These are phyloP conservation scores for Microbotryomycetes sp. DNA, from an alignment of 1,284 basidiomycete genomes.

Conservation along the genomic window DNA sequence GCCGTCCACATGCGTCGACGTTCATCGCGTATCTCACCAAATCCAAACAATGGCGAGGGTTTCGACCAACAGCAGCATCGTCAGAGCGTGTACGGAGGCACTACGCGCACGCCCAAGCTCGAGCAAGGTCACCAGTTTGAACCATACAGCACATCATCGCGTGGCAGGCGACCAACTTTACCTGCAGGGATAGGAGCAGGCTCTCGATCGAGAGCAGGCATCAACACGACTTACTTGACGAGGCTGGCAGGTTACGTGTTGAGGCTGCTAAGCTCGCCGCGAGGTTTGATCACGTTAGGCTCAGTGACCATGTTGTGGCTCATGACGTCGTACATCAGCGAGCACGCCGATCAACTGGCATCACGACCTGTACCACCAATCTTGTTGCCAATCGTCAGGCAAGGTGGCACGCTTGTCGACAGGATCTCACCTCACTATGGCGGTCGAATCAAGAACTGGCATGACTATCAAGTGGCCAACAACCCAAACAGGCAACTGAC, in stretches of 20 bases:
- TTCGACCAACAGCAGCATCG: background rate
- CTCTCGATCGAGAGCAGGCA: background rate
- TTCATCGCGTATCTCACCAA: background rate
- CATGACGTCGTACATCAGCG: slow-evolving; percentile 6
- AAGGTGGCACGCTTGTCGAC: slow-evolving; percentile 20
- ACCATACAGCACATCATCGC: background rate
- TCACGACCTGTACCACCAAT: slow-evolving; percentile 18
- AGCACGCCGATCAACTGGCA: slow-evolving; percentile 13
- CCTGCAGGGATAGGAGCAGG: too few species aligned
- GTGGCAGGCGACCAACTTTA: background rate
- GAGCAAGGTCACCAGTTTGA: slow-evolving; percentile 2
- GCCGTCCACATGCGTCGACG: background rate
- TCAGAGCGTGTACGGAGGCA: slow-evolving; percentile 4
- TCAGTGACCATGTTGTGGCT: slow-evolving; percentile 6
- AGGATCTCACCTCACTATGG: slow-evolving; percentile 25
- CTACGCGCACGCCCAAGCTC: slow-evolving; percentile 9
- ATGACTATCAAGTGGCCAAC: slow-evolving; percentile 24
- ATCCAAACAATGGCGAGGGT: background rate
- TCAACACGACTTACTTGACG: background rate
- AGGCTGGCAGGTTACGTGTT: background rate
- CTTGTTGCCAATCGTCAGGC: slow-evolving; percentile 29
- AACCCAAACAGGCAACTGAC: slow-evolving; percentile 24
- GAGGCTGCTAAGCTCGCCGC: background rate
- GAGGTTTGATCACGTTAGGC: background rate
- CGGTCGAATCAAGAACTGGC: slow-evolving; percentile 23